Conservation (phyloP, 2,329 filamentous ascomycete genomes). For the Aurifilum marmelostoma region DNA sequence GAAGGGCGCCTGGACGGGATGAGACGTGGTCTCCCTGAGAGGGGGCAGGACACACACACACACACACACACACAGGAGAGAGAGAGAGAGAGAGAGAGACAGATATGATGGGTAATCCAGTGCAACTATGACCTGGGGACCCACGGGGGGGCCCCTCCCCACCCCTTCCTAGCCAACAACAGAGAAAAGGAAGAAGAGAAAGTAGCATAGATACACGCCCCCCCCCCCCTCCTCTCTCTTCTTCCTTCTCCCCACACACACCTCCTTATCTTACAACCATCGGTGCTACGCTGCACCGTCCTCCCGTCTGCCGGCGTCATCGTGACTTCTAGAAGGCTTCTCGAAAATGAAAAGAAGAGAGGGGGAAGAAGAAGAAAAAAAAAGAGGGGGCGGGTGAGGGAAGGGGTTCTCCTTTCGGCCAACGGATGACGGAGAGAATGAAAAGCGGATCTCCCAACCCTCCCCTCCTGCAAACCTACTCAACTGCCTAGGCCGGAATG, state of each 20-base stretch:
- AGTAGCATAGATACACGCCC: neutral
- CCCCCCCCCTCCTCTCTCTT: too few relatives aligned
- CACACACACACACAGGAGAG: too few relatives aligned
- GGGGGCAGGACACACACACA: neutral
- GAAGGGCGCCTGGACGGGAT: slow-evolving; percentile 4
- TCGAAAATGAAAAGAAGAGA: neutral
- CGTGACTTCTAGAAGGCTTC: slow-evolving; percentile 16
- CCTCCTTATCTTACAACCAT: neutral
- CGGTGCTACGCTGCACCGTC: slow-evolving; percentile 23
- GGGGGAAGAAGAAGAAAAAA: neutral
- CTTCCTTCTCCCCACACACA: neutral
- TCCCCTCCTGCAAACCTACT: neutral
- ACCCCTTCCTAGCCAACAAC: neutral
- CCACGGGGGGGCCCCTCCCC: neutral
- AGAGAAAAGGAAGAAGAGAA: too few relatives aligned
- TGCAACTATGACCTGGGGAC: neutral
- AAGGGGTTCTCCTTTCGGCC: neutral
- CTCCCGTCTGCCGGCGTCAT: slow-evolving; percentile 18
- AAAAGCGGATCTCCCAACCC: neutral
- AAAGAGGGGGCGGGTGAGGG: too few relatives aligned
- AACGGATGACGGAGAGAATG: slow-evolving; percentile 1
- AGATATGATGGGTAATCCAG: neutral
- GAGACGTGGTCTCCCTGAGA: neutral
- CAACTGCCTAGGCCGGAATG: slow-evolving; percentile 25
- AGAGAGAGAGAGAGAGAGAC: neutral